A percentile compares a stretch with the other conserved stretches of the same genome.
Evolutionary conservation across 2,329 filamentous ascomycete species (phyloP).

Genomic region (Geosmithia putterillii): DNA sequence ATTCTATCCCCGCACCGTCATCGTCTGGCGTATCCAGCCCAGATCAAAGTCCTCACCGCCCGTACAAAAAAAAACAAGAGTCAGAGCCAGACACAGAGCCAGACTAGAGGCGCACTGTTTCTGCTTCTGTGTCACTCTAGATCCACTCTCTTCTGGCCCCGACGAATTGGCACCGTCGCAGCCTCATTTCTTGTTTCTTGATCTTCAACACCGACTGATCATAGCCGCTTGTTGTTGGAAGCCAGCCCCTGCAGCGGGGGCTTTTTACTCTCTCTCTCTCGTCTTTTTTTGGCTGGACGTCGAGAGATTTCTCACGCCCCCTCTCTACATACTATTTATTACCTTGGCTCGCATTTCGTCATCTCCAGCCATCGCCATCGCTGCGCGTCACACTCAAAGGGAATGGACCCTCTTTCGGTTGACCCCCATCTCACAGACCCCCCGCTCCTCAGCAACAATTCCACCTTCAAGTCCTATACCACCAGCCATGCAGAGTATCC

Average conservation of each 20-base stretch:
- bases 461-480: slow-evolving; percentile 57
- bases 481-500: slow-evolving; percentile 61
- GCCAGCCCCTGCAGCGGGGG: background rate
- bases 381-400: background rate
- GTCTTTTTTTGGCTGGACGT: background rate
- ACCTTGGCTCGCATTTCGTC: too few species aligned
- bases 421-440: slow-evolving; percentile 53
- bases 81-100: too few species aligned
- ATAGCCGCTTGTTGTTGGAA: background rate
- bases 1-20: background rate
- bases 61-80: background rate
- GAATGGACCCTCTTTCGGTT: slow-evolving; percentile 6
- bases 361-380: background rate
- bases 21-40: background rate
- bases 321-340: too few species aligned
- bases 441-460: slow-evolving; percentile 67
- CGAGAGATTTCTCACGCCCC: background rate
- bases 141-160: background rate
- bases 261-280: background rate
- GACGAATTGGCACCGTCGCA: background rate
- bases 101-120: background rate
- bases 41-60: background rate
- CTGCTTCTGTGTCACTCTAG: background rate
- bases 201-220: background rate
- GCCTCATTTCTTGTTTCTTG: background rate